Conservation (phyloP, 495 filamentous ascomycete species). For the Cairneyella variabilis region DNA sequence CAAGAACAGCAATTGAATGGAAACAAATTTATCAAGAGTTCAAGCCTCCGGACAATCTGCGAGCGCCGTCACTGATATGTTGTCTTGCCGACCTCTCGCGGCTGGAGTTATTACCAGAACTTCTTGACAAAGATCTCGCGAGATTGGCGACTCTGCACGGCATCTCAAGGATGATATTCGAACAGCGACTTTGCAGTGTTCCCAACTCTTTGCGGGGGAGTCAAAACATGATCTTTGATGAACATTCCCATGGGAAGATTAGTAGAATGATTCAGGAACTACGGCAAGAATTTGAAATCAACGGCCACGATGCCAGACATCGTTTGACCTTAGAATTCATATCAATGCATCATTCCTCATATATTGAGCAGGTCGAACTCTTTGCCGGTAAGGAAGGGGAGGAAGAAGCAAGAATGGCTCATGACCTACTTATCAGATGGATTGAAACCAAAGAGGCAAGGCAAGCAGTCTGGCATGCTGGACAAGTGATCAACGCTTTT, state of each 20-base stretch:
- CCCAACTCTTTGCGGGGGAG: not conserved
- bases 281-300: not conserved
- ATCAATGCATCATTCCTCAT: not conserved
- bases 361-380: not conserved
- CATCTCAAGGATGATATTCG: not conserved
- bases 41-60: not conserved
- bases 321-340: not conserved
- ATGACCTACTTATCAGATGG: not conserved
- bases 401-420: not conserved
- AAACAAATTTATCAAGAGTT: not conserved
- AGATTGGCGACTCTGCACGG: not conserved
- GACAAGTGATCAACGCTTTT: not conserved
- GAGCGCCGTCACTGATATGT: not conserved
- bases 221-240: not conserved
- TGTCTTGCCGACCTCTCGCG: not conserved
- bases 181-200: not conserved
- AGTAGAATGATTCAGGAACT: not conserved
- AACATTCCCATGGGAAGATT: not conserved
- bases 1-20: not conserved
- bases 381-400: not conserved
- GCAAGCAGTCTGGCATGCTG: not conserved
- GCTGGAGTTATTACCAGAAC: not conserved
- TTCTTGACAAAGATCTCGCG: not conserved
- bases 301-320: not conserved
- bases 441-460: not conserved